A percentile compares a stretch with the other conserved stretches of the same genome.
Evolutionary conservation across 352 stramenopile species (phyloP).

Genomic region (Phytophthora sansomeana): DNA sequence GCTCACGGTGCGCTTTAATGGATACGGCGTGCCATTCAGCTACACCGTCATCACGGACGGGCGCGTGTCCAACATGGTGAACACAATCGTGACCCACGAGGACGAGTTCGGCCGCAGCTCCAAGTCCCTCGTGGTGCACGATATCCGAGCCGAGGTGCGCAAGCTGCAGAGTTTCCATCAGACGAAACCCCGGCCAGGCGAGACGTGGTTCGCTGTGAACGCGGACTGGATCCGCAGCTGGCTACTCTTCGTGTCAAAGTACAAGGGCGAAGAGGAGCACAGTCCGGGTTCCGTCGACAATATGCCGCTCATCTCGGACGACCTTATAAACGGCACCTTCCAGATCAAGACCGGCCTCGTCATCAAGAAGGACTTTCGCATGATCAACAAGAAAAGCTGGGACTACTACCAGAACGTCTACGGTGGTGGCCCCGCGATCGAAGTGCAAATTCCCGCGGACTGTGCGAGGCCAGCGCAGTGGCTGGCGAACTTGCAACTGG

Average conservation of each 20-base stretch:
- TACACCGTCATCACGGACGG: conserved; percentile 69
- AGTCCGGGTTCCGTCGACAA: conserved; percentile 76
- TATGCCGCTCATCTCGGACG: conserved; percentile 76
- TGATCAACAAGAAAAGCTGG: conserved; percentile 87
- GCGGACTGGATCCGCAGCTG: conserved; percentile 74
- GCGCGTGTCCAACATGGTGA: conserved; percentile 56
- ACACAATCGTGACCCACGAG: conserved; percentile 67
- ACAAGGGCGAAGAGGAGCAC: conserved; percentile 64
- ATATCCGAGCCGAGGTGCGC: conserved; percentile 70
- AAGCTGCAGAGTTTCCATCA: conserved; percentile 75
- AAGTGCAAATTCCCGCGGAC: conserved; percentile 67
- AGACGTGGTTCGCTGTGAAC: conserved; percentile 76
- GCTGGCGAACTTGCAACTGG: conserved; percentile 59
- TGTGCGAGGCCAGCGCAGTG: conserved; percentile 62
- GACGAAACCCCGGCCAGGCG: conserved; percentile 58
- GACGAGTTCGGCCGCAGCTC: conserved; percentile 68
- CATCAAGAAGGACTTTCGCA: conserved; percentile 80
- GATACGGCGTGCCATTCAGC: conserved; percentile 60
- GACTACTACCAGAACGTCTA: conserved; percentile 80
- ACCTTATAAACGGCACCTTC: conserved; percentile 71
- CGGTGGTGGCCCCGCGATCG: conserved; percentile 70
- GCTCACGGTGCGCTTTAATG: conserved; percentile 72
- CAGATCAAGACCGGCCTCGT: conserved; percentile 60
- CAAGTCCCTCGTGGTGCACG: conserved; percentile 50
- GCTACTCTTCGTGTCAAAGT: conserved; percentile 80